phyloP scores from a whole-genome alignment of 2,329 filamentous ascomycete species.

The Sarocladium strictum region DNA sequence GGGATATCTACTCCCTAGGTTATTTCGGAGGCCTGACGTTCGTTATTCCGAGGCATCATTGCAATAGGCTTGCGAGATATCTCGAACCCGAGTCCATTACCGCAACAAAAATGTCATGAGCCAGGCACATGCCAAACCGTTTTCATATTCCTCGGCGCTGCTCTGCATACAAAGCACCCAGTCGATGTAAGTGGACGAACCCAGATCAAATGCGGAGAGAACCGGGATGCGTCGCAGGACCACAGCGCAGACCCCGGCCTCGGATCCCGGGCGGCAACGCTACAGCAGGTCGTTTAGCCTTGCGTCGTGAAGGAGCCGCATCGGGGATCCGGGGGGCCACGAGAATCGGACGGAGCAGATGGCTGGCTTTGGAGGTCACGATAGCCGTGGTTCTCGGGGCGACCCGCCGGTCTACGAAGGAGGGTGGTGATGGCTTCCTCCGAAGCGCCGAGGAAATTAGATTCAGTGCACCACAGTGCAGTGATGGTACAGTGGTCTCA shows the following conservation, averaged over 20 bases:
- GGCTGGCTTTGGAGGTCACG: neutral
- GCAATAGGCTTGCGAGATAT: no score
- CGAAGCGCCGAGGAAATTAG: neutral
- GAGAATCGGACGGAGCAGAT: slow-evolving; percentile 5
- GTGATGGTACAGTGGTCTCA: neutral
- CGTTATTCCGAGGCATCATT: no score
- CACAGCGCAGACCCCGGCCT: neutral
- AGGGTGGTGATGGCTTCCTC: neutral
- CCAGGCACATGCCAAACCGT: neutral
- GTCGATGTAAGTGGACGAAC: neutral
- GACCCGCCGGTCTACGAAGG: slow-evolving; percentile 6
- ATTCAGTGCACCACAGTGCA: no score
- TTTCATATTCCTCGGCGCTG: neutral
- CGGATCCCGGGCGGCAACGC: slow-evolving; percentile 6
- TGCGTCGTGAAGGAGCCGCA: neutral
- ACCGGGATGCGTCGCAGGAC: neutral
- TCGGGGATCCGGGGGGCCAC: neutral
- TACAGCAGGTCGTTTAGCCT: neutral
- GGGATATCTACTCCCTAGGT: no score
- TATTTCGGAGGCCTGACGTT: no score
- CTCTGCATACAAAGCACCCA: neutral
- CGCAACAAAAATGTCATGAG: neutral
- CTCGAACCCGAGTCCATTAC: no score
- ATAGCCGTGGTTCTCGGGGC: slow-evolving; percentile 4
- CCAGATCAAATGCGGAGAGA: neutral